A percentile compares a stretch with the other conserved stretches of the same genome.
Conservation (phyloP, 2,329 filamentous ascomycete genomes). For the Phaeoacremonium minimum region DNA sequence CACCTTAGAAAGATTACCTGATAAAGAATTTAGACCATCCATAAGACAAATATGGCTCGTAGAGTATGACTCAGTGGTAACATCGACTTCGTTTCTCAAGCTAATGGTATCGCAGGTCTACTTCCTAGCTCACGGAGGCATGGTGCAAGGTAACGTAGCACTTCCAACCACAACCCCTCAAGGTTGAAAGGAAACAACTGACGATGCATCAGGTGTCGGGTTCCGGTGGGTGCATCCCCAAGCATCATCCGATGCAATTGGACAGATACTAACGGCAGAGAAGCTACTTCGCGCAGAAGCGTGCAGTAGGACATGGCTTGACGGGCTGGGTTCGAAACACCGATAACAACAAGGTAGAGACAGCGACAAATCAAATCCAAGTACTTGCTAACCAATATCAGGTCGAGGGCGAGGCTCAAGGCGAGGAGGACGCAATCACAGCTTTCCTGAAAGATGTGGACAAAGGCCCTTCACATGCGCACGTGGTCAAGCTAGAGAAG, state of each 20-base stretch:
- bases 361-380: too few species aligned
- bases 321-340: slow-evolving; percentile 63
- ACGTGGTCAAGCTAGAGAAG: slow-evolving; percentile 70
- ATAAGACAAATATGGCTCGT: neutral
- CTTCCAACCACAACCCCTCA: neutral
- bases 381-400: too few species aligned
- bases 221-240: slow-evolving; percentile 43
- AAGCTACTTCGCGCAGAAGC: slow-evolving; percentile 51
- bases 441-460: slow-evolving; percentile 72
- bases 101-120: slow-evolving; percentile 55
- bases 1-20: too few species aligned
- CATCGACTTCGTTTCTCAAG: too few species aligned
- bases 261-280: neutral
- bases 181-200: too few species aligned
- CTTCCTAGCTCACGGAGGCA: slow-evolving; percentile 60
- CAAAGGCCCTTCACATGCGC: slow-evolving; percentile 66
- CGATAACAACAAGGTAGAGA: slow-evolving; percentile 44
- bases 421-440: slow-evolving; percentile 57
- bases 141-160: slow-evolving; percentile 57
- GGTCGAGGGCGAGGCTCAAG: slow-evolving; percentile 90
- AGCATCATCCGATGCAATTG: too few species aligned
- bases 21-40: neutral
- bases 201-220: slow-evolving; percentile 48
- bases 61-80: neutral
- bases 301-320: slow-evolving; percentile 42